phyloP scores from a whole-genome alignment of 2,329 filamentous ascomycete species.

The Chalaropsis thielavioides region DNA sequence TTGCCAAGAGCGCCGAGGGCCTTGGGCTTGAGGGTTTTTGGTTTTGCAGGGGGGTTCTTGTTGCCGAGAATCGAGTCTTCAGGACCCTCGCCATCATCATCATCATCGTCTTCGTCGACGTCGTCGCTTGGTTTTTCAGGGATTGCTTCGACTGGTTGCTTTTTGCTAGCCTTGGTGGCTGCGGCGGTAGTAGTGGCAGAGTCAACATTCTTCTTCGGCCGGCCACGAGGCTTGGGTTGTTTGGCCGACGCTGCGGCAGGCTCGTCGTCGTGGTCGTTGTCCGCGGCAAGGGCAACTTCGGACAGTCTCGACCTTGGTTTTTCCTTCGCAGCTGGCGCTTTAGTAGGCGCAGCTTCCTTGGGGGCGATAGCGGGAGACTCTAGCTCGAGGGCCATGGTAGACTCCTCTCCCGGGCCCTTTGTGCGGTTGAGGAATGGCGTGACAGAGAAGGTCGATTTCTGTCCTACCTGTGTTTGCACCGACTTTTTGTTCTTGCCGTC shows the following conservation, averaged over 20 bases:
- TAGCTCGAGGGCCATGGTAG: constrained; percentile 9
- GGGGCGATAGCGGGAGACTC: constrained; percentile 8
- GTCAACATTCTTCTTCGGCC: constrained; percentile 12
- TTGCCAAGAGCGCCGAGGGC: neutral
- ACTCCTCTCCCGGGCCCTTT: constrained; percentile 32
- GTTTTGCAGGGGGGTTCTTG: constrained; percentile 1
- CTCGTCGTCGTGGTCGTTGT: constrained; percentile 7
- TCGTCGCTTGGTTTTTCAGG: neutral
- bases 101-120: constrained; percentile 12
- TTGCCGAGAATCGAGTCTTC: constrained; percentile 7
- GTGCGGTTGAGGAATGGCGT: constrained; percentile 81
- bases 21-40: constrained; percentile 18
- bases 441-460: constrained; percentile 87
- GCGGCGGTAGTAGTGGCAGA: neutral
- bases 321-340: constrained; percentile 14
- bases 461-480: constrained; percentile 44
- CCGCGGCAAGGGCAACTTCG: constrained; percentile 9
- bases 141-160: neutral
- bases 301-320: constrained; percentile 15
- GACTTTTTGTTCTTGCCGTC: constrained; percentile 42
- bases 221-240: constrained; percentile 10
- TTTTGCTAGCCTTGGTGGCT: neutral
- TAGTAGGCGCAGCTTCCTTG: neutral
- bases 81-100: neutral
- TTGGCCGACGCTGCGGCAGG: neutral